A percentile compares a stretch with the other conserved stretches of the same genome.
phyloP scores from a whole-genome alignment of 139 green algal species.

The Chlamydomonas incerta region DNA sequence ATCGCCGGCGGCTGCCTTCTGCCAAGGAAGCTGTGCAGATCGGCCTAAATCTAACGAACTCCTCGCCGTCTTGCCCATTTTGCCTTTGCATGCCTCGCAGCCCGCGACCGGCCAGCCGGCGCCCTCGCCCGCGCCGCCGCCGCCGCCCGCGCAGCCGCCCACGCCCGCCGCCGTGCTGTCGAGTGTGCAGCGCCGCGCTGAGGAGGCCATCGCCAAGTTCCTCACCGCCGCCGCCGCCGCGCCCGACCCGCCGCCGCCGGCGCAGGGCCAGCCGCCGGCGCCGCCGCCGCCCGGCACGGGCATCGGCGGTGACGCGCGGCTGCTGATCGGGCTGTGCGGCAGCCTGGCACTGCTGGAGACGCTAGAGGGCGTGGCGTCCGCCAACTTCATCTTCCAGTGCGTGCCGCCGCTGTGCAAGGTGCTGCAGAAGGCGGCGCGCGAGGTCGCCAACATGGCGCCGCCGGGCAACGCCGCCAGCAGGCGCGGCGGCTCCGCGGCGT shows the following conservation, averaged over 20 bases:
- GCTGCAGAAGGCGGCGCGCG: constrained; percentile 22
- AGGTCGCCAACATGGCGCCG: constrained; percentile 25
- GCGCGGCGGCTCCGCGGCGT: neutral
- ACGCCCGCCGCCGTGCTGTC: neutral
- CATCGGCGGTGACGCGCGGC: neutral
- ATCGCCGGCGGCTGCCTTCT: no score
- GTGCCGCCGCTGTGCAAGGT: constrained; percentile 72
- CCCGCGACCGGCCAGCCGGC: no score
- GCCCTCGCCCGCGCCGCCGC: neutral
- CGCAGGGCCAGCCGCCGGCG: neutral
- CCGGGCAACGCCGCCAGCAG: neutral
- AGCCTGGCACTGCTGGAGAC: constrained; percentile 56
- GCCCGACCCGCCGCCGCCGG: neutral
- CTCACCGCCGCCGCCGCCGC: neutral
- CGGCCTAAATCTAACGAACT: no score
- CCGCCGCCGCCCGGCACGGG: neutral
- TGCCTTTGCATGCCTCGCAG: no score
- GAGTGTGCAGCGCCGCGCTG: constrained; percentile 1
- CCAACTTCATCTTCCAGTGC: constrained; percentile 56
- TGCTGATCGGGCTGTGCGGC: constrained; percentile 55
- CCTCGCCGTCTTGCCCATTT: no score
- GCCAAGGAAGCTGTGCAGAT: no score
- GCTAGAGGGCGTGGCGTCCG: constrained; percentile 30
- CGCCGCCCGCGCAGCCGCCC: neutral
- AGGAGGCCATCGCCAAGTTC: constrained; percentile 21